Percentiles rank a stretch among this genome's conserved stretches.
Conservation (phyloP, 495 filamentous ascomycete species). For the Podospora comata region DNA sequence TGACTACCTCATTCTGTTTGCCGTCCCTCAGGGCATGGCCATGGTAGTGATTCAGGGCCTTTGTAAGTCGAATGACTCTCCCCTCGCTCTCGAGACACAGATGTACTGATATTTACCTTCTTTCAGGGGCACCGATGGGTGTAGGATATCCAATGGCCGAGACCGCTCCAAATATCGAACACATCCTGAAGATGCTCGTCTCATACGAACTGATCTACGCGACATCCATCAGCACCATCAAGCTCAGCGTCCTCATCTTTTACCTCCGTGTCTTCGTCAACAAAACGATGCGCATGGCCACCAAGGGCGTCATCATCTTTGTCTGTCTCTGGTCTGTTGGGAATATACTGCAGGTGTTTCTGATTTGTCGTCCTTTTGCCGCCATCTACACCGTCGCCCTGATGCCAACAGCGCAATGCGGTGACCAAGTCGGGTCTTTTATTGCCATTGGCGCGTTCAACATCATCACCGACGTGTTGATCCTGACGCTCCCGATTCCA, state of each 20-base stretch:
- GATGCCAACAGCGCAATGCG: conserved; percentile 8
- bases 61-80: conserved; percentile 19
- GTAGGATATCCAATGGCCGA: conserved; percentile 16
- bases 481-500: conserved; percentile 28
- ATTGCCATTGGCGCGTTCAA: conserved; percentile 32
- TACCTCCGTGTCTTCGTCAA: conserved; percentile 32
- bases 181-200: conserved; percentile 27
- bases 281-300: conserved; percentile 16
- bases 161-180: conserved; percentile 17
- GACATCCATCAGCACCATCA: conserved; percentile 23
- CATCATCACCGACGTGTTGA: conserved; percentile 28
- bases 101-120: not conserved
- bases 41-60: conserved; percentile 30
- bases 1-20: conserved; percentile 32
- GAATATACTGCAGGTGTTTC: conserved; percentile 27
- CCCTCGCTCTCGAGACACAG: not conserved
- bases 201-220: conserved; percentile 25
- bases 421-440: conserved; percentile 20
- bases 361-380: conserved; percentile 27
- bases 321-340: conserved; percentile 21
- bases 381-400: conserved; percentile 12
- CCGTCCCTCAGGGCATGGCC: conserved; percentile 28
- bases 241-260: conserved; percentile 29
- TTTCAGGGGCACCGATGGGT: conserved; percentile 22
- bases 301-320: conserved; percentile 19